phyloP scores from a whole-genome alignment of 108 stramenopile species.

The Mediolabrus comicus region DNA sequence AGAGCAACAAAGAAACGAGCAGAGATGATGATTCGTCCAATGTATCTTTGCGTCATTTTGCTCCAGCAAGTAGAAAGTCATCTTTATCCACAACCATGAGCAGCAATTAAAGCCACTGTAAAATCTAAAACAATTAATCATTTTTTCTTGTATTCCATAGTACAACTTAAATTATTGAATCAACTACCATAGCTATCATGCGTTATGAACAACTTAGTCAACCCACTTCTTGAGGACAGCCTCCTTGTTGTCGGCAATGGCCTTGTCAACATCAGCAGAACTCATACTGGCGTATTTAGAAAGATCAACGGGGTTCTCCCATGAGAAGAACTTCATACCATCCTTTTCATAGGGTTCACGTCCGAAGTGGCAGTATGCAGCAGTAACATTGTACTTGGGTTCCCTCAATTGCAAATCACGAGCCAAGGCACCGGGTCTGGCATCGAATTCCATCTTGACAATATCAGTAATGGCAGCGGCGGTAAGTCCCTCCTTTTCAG shows the following conservation, averaged over 20 bases:
- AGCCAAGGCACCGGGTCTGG: slow-evolving; percentile 89
- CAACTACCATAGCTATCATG: neutral
- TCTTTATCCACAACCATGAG: neutral
- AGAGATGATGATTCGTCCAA: neutral
- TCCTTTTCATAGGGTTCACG: slow-evolving; percentile 73
- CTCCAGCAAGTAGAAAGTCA: neutral
- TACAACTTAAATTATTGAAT: slow-evolving; percentile 1
- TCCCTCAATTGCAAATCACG: slow-evolving; percentile 88
- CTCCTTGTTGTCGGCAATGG: slow-evolving; percentile 63
- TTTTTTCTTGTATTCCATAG: neutral
- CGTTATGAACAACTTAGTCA: slow-evolving; percentile 48
- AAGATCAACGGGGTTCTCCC: slow-evolving; percentile 90
- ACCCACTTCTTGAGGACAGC: slow-evolving; percentile 83
- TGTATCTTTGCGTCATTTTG: neutral
- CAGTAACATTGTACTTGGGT: slow-evolving; percentile 94
- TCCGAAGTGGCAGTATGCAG: slow-evolving; percentile 96
- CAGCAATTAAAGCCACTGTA: neutral
- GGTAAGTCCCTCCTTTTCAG: slow-evolving; percentile 87
- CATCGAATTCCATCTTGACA: slow-evolving; percentile 93
- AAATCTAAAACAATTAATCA: neutral
- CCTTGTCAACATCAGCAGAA: slow-evolving; percentile 50
- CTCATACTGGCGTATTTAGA: slow-evolving; percentile 67
- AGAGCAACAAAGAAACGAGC: neutral
- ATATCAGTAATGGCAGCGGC: slow-evolving; percentile 90
- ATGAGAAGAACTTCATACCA: slow-evolving; percentile 91